Evolutionary conservation across 352 stramenopile species (phyloP).

Genomic region (Globisporangium emineosum): DNA sequence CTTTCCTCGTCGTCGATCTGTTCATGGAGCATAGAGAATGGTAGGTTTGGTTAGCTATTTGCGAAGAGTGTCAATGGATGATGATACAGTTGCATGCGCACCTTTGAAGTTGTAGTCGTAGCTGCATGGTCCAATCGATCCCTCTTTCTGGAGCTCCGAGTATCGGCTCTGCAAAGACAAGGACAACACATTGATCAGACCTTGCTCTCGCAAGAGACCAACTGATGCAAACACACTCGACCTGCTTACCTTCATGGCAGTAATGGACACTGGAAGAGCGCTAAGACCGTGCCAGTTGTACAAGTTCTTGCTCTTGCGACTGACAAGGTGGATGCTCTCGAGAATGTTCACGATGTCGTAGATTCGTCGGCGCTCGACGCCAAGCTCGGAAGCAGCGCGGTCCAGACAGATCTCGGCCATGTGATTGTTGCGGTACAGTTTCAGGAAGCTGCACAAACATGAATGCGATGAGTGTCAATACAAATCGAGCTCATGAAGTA

Average conservation of each 20-base stretch:
- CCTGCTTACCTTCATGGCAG: slow-evolving; percentile 61
- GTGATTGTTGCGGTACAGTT: slow-evolving; percentile 61
- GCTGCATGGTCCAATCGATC: slow-evolving; percentile 17
- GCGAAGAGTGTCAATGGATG: not conserved
- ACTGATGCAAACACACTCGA: not conserved
- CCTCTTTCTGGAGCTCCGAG: slow-evolving; percentile 35
- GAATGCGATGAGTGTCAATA: not conserved
- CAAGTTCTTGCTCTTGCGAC: slow-evolving; percentile 95
- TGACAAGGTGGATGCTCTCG: slow-evolving; percentile 93
- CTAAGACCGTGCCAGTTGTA: slow-evolving; percentile 90
- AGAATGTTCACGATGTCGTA: slow-evolving; percentile 99
- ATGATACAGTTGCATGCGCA: slow-evolving; percentile 13
- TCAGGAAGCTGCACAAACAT: slow-evolving; percentile 54
- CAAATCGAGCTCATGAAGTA: not conserved
- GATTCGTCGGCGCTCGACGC: slow-evolving; percentile 93
- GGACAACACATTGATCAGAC: not conserved
- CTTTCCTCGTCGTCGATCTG: slow-evolving; percentile 68
- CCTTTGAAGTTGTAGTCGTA: slow-evolving; percentile 68
- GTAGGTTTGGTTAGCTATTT: not conserved
- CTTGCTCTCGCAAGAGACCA: not conserved
- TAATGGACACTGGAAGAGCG: slow-evolving; percentile 61
- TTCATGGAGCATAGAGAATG: slow-evolving; percentile 8
- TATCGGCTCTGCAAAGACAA: slow-evolving; percentile 32
- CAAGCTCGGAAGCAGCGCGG: slow-evolving; percentile 57
- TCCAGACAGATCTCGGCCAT: slow-evolving; percentile 80